Evolutionary conservation across 139 green algal genomes (phyloP).

Genomic region (Volvox africanus): DNA sequence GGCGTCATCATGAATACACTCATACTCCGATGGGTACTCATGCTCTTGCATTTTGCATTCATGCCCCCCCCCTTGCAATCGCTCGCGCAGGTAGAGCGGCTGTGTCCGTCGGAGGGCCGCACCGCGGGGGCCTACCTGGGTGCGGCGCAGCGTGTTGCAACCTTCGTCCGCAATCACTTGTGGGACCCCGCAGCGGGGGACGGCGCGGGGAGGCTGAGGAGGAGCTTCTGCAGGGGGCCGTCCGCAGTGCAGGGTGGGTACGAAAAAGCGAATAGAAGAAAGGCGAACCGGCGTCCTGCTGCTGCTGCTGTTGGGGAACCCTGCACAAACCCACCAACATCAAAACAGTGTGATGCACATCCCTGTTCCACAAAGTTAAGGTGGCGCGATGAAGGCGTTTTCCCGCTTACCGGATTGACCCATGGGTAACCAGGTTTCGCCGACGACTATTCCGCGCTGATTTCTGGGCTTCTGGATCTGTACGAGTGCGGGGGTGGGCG

Average conservation of each 20-base stretch:
- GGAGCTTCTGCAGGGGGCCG: slow-evolving; percentile 76
- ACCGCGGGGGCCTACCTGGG: slow-evolving; percentile 72
- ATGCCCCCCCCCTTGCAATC: no score
- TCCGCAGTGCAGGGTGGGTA: slow-evolving; percentile 61
- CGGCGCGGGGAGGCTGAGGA: slow-evolving; percentile 56
- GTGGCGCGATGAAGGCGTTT: no score
- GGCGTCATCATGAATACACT: no score
- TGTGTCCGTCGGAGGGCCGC: slow-evolving; percentile 83
- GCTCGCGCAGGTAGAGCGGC: slow-evolving; percentile 20
- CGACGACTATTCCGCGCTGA: slow-evolving; percentile 85
- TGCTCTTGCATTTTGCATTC: no score
- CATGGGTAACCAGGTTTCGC: slow-evolving; percentile 67
- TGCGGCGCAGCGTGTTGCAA: slow-evolving; percentile 59
- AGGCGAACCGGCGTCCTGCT: no score
- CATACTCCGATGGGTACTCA: no score
- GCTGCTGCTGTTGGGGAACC: no score
- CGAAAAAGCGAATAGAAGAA: no score
- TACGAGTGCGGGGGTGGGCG: slow-evolving; percentile 77
- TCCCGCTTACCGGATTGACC: no score
- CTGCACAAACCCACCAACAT: no score
- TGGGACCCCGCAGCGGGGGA: slow-evolving; percentile 68
- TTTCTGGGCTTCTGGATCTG: slow-evolving; percentile 87
- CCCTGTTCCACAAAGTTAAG: no score
- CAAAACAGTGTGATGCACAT: no score
- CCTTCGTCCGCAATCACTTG: slow-evolving; percentile 79